Evolutionary conservation across 495 filamentous ascomycete genomes (phyloP), one percentile per base, ranked within the genome.

Genomic region (Lasiosphaeria miniovina): DNA sequence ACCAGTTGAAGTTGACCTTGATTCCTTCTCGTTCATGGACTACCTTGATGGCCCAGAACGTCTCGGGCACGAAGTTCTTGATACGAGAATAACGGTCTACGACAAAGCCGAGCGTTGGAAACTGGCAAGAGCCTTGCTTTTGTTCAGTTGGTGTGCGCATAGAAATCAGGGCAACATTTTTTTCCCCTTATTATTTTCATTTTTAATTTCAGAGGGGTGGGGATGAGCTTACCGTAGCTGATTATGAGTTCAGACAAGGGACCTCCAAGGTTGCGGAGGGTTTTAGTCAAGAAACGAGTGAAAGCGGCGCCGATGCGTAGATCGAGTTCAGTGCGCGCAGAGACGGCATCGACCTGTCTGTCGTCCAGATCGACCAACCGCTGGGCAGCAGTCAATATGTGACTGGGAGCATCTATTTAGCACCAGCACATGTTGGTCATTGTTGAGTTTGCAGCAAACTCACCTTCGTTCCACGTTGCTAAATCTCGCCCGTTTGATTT

Each of bases 41-140:
- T 12, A 98, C 87, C 64, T 88, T 90, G 74, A 98, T 95, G 55
- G 77, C 79, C 94, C 95, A 98, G 74, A 98, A 98, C 1, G 82
- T 73, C 66, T 98, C 94, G 4, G 93, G 90, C 15, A 93, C 87
- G 69, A 98, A 98, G 65, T 95, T 96, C 60, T 89, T 84, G 46
- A 98, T 92, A 62, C 87, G 82, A 55, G 96, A 88, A 70, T 98
- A 98, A 17, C 93, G 84, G 71, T 98, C 95, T 12, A 98, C 94
- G 0, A 98, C 92, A 63, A 98, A 98, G 3, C 94, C 94, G 11
- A 98, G 77, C 0, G 95, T 98, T 11, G 94, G 94, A 68, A 98
- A 98, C 74, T 98, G 94, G 60, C 94, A 98, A 11, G 91, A 95
- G 14, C 93, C 90, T 94, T 54, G 24, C 24, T 24, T 11, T 4